Base-by-base conservation (phyloP, 768 basidiomycete genomes). In the Amanita molliuscula region DNA sequence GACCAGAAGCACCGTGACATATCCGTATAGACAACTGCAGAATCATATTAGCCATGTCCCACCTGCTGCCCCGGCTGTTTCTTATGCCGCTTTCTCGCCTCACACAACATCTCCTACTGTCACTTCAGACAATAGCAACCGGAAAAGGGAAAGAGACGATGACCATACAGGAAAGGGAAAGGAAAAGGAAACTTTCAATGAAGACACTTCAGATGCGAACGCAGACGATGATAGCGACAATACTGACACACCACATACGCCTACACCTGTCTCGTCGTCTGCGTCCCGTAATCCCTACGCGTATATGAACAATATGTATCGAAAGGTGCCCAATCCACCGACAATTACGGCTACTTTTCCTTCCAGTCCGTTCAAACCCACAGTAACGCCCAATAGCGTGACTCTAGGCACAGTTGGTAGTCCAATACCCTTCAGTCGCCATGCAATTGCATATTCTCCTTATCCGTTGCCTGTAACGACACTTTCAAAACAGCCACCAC, bases 371-470 rank as follows among this genome's bases (percentile, higher is more conserved):
- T 21, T 28, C 29, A 33, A 35, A n/a, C 33, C 40, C 26, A 31
- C 25, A 43, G 23, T 13, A 20, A 25, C 20, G n/a, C 25, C 20
- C 28, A 26, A 25, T 42, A 8, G 35, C 44, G 29, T 33, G 10
- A 13, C 29, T 11, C 16, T 46, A 7, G 25, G 36, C 18, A 15
- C 47, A 28, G 3, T 26, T 6, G 25, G 8, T 18, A 41, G 10
- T 33, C 11, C 44, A 10, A 46, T 35, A 1, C 20, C 44, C 5
- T 18, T 41, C 6, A 48, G 16, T 41, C 37, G 16, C 38, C 41
- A 41, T 18, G n/a, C 37, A 40, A 16, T 48, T 55, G 56, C 23
- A 47, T 63, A 7, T 56, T 63, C 6, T 65, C 59, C 47, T 60
- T 63, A 7, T 62, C 57, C 43, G 38, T 60, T 9, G 56, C 55